Evolutionary conservation across 169 alveolate genomes (phyloP).

Genomic region (Amoebophrya sp.): DNA sequence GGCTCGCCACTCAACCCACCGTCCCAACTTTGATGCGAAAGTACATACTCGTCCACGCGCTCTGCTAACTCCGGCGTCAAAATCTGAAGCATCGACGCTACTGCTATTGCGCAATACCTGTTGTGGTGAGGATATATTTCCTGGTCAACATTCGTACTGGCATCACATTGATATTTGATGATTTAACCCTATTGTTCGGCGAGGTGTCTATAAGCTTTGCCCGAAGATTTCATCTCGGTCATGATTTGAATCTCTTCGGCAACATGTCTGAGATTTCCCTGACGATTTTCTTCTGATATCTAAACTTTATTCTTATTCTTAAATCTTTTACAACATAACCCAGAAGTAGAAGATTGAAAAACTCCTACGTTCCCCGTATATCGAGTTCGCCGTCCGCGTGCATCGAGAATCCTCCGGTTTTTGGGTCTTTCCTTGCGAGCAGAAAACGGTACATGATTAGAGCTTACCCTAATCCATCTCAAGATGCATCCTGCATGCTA

Average conservation of each 20-base stretch:
- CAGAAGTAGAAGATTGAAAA: background rate
- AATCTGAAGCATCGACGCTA: constrained; percentile 70
- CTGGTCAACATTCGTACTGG: no score
- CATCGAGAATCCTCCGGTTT: constrained; percentile 73
- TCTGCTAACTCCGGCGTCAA: constrained; percentile 63
- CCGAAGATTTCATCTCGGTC: no score
- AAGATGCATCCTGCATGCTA: no score
- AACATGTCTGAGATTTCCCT: no score
- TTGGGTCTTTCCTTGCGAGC: constrained; percentile 53
- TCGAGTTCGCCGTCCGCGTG: constrained; percentile 87
- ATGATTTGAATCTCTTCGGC: no score
- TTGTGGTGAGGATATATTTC: no score
- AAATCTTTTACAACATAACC: background rate
- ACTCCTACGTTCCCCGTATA: constrained; percentile 61
- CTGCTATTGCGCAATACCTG: constrained; percentile 71
- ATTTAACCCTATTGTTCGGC: no score
- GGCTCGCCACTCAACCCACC: constrained; percentile 88
- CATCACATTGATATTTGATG: no score
- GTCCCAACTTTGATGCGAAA: constrained; percentile 71
- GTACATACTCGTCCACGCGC: constrained; percentile 45
- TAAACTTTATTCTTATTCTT: background rate
- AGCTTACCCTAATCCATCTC: no score
- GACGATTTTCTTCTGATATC: no score
- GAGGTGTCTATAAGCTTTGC: no score
- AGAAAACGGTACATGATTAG: constrained; percentile 44